Evolutionary conservation across 306 rosid genomes (phyloP).

Genomic region (Trifolium pratense): DNA sequence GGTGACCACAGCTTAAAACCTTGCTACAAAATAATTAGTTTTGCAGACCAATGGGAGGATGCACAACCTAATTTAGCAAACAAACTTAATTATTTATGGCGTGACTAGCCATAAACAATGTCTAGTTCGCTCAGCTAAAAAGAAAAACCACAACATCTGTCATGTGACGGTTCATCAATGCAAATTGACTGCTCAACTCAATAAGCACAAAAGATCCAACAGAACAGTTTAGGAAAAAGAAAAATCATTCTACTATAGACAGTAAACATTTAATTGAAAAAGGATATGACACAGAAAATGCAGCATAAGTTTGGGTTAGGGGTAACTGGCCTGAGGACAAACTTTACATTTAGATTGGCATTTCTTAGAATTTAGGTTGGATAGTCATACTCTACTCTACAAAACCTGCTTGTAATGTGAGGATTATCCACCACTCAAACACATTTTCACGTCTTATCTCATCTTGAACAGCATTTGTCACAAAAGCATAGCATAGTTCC

Average conservation of each 20-base stretch:
- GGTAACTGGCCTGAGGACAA: no score
- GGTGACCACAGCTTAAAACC: background rate
- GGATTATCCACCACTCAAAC: background rate
- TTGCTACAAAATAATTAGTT: background rate
- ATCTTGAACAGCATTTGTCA: background rate
- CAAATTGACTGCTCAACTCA: conserved; percentile 25
- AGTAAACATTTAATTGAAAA: background rate
- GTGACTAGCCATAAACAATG: background rate
- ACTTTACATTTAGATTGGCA: no score
- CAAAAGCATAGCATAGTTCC: background rate
- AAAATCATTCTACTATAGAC: conserved; percentile 2
- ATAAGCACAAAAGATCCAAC: background rate
- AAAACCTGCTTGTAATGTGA: background rate
- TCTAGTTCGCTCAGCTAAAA: conserved; percentile 1
- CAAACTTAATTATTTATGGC: background rate
- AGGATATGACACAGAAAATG: background rate
- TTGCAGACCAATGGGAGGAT: conserved; percentile 12
- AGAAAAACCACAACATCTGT: background rate
- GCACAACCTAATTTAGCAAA: conserved; percentile 20
- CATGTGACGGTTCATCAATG: background rate
- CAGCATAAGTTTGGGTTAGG: conserved; percentile 7
- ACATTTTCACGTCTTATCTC: background rate
- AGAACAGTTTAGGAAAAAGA: background rate
- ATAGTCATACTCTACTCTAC: background rate
- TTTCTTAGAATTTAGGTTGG: no score